These are phyloP conservation scores for Flaveria trinervia DNA, from an alignment of 129 eudicot species.

Conservation along the genomic window DNA sequence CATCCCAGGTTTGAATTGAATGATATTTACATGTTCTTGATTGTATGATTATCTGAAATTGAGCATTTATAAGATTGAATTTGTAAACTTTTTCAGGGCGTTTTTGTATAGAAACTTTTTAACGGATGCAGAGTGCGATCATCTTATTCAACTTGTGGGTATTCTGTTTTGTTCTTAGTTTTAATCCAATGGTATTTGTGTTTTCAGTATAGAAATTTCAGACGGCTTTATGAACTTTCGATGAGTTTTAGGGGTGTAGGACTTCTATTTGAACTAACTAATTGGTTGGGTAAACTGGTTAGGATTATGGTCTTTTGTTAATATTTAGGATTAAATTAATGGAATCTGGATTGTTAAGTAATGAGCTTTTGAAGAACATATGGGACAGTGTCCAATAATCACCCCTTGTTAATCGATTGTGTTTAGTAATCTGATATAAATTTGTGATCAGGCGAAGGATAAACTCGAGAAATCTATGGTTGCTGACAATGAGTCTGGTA, in stretches of 20 bases:
- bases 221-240: too few relatives aligned
- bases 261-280: too few relatives aligned
- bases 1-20: slow-evolving; percentile 57
- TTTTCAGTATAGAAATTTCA: too few relatives aligned
- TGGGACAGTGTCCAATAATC: not conserved
- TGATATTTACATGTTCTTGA: not conserved
- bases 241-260: too few relatives aligned
- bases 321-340: not conserved
- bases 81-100: slow-evolving; percentile 53
- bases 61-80: not conserved
- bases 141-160: slow-evolving; percentile 61
- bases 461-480: slow-evolving; percentile 92
- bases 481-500: slow-evolving; percentile 89
- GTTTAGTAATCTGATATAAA: not conserved
- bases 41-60: slow-evolving; percentile 8
- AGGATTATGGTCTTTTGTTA: not conserved
- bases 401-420: not conserved
- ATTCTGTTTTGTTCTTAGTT: not conserved
- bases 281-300: too few relatives aligned
- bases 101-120: slow-evolving; percentile 72
- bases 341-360: not conserved
- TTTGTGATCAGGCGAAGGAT: slow-evolving; percentile 61
- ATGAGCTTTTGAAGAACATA: not conserved
- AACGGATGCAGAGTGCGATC: slow-evolving; percentile 90
- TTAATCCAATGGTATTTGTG: not conserved